These are phyloP conservation scores for Sequoia sempervirens DNA, from an alignment of 75 land plant species.

Conservation along the genomic window DNA sequence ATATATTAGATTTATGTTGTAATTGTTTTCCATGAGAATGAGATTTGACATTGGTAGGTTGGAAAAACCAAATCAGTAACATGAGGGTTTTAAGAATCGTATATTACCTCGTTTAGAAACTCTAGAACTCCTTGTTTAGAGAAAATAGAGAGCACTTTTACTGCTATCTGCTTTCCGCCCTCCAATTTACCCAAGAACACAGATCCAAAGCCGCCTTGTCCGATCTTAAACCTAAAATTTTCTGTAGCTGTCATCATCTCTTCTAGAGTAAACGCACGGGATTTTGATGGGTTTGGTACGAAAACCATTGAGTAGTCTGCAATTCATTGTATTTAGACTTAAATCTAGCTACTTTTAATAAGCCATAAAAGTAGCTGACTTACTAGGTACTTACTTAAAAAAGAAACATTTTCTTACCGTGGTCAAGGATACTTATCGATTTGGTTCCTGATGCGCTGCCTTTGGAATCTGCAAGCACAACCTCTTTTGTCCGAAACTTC, in stretches of 20 bases:
- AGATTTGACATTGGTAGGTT: neutral
- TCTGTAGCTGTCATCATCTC: slow-evolving; percentile 39
- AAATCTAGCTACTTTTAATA: no score
- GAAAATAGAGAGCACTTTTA: slow-evolving; percentile 34
- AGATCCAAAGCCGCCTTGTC: slow-evolving; percentile 50
- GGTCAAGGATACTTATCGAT: neutral
- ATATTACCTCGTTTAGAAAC: slow-evolving; percentile 35
- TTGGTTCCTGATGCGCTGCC: neutral
- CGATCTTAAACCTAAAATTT: slow-evolving; percentile 40
- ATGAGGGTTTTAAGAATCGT: neutral
- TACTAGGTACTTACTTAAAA: neutral
- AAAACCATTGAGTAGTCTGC: neutral
- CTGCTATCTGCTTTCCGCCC: slow-evolving; percentile 35
- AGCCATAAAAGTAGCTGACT: no score
- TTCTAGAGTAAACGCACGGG: slow-evolving; percentile 25
- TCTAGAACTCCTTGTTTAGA: slow-evolving; percentile 44
- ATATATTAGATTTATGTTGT: no score
- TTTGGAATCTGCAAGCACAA: neutral
- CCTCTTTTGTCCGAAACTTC: neutral
- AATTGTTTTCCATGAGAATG: neutral
- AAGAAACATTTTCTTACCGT: neutral
- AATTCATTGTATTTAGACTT: no score
- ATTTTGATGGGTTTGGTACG: neutral
- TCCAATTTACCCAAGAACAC: slow-evolving; percentile 30
- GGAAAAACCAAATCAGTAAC: neutral